phyloP scores from a whole-genome alignment of 495 filamentous ascomycete species.

The Penicillium arizonense region DNA sequence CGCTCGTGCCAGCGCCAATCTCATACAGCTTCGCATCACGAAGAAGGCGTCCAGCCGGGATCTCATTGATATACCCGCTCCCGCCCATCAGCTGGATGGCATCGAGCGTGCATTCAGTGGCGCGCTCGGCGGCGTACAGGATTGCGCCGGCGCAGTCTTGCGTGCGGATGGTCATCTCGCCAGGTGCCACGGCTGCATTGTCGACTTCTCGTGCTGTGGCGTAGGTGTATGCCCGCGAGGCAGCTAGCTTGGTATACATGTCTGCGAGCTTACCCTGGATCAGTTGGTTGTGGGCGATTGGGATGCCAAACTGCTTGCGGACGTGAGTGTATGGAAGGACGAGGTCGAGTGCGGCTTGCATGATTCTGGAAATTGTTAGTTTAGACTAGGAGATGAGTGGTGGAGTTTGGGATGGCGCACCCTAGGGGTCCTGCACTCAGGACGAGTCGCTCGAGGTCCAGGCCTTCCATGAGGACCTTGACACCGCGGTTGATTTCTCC shows the following conservation, averaged over 20 bases:
- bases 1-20: constrained; percentile 94
- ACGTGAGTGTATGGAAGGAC: constrained; percentile 86
- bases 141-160: constrained; percentile 96
- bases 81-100: constrained; percentile 94
- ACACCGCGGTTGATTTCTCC: constrained; percentile 81
- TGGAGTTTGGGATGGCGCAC: constrained; percentile 24
- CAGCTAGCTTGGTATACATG: constrained; percentile 93
- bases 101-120: constrained; percentile 85
- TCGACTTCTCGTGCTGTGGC: constrained; percentile 75
- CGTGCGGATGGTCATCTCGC: constrained; percentile 58
- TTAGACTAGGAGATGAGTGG: not conserved
- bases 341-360: constrained; percentile 88
- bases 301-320: constrained; percentile 82
- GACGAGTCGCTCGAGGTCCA: constrained; percentile 92
- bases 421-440: constrained; percentile 88
- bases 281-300: constrained; percentile 90
- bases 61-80: constrained; percentile 95
- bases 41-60: constrained; percentile 81
- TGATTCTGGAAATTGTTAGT: constrained; percentile 57
- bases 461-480: constrained; percentile 89
- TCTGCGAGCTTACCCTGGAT: constrained; percentile 92
- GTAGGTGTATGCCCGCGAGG: constrained; percentile 76
- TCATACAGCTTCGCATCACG: constrained; percentile 92
- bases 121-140: constrained; percentile 89
- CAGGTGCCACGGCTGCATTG: constrained; percentile 50